Percentiles rank a stretch among this genome's conserved stretches.
Conservation (phyloP, 1,284 basidiomycete genomes). For the Farysia itapuensis region DNA sequence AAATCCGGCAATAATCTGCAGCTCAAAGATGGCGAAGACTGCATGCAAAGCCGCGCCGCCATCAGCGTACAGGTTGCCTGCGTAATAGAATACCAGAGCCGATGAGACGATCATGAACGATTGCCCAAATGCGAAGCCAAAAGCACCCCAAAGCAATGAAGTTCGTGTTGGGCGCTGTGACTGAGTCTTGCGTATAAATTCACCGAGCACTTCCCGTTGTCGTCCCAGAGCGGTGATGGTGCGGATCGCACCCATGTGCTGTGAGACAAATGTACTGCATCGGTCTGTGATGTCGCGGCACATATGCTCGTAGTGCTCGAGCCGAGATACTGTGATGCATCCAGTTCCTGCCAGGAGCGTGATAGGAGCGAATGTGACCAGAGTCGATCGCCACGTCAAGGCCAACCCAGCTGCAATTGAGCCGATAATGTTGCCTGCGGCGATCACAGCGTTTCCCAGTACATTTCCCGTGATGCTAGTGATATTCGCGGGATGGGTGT, state of each 20-base stretch:
- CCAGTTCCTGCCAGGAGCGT: slow-evolving; percentile 46
- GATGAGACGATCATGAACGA: slow-evolving; percentile 57
- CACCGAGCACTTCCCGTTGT: slow-evolving; percentile 55
- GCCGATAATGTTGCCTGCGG: slow-evolving; percentile 57
- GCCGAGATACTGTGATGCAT: slow-evolving; percentile 57
- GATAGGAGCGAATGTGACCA: slow-evolving; percentile 59
- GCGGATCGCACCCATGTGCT: slow-evolving; percentile 61
- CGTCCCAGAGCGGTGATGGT: slow-evolving; percentile 61
- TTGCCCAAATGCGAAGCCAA: slow-evolving; percentile 59
- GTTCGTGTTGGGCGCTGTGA: slow-evolving; percentile 34
- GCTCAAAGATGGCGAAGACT: slow-evolving; percentile 60
- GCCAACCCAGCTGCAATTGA: slow-evolving; percentile 60
- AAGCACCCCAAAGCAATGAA: slow-evolving; percentile 53
- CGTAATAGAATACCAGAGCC: slow-evolving; percentile 61
- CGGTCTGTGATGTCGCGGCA: slow-evolving; percentile 49
- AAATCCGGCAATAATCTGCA: slow-evolving; percentile 60
- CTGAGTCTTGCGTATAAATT: slow-evolving; percentile 45
- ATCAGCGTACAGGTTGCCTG: slow-evolving; percentile 42
- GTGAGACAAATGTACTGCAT: slow-evolving; percentile 59
- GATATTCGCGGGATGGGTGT: slow-evolving; percentile 59
- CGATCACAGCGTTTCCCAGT: slow-evolving; percentile 58
- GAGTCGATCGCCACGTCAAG: slow-evolving; percentile 59
- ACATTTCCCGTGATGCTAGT: slow-evolving; percentile 60
- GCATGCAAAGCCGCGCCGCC: slow-evolving; percentile 35
- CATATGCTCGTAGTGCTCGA: slow-evolving; percentile 36